These are phyloP conservation scores for Glycine latifolia DNA, from an alignment of 306 rosid genomes.

Conservation along the genomic window DNA sequence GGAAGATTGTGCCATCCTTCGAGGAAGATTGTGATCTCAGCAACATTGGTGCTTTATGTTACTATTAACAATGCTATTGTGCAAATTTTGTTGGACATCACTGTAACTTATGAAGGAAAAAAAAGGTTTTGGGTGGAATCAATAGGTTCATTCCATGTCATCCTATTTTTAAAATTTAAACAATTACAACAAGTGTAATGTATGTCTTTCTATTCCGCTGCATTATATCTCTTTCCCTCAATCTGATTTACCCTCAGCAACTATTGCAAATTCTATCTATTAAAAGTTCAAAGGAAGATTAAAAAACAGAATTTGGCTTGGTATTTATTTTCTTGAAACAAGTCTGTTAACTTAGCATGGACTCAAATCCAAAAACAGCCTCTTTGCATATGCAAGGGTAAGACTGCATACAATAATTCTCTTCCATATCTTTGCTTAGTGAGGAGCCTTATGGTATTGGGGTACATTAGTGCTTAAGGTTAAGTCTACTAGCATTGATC, in stretches of 20 bases:
- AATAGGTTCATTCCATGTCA: neutral
- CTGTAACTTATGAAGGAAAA: neutral
- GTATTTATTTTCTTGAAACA: slow-evolving; percentile 6
- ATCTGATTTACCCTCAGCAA: neutral
- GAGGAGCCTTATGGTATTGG: too few relatives aligned
- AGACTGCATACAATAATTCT: too few relatives aligned
- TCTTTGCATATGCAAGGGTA: too few relatives aligned
- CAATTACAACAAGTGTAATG: neutral
- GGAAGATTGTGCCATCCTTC: too few relatives aligned
- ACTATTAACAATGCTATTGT: neutral
- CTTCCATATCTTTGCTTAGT: too few relatives aligned
- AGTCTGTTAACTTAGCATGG: neutral
- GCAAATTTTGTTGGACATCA: neutral
- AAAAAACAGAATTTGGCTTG: neutral
- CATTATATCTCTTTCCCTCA: neutral
- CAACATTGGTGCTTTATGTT: neutral
- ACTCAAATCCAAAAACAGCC: too few relatives aligned
- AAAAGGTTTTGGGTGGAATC: neutral
- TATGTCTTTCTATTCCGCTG: neutral
- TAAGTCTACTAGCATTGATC: neutral
- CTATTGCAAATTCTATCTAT: neutral
- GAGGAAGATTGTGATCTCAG: neutral
- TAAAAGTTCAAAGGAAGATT: neutral
- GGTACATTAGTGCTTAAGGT: too few relatives aligned
- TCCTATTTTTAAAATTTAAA: neutral